These are phyloP conservation scores for Xerophyta viscosa DNA, from an alignment of 106 monocot genomes.

Conservation along the genomic window DNA sequence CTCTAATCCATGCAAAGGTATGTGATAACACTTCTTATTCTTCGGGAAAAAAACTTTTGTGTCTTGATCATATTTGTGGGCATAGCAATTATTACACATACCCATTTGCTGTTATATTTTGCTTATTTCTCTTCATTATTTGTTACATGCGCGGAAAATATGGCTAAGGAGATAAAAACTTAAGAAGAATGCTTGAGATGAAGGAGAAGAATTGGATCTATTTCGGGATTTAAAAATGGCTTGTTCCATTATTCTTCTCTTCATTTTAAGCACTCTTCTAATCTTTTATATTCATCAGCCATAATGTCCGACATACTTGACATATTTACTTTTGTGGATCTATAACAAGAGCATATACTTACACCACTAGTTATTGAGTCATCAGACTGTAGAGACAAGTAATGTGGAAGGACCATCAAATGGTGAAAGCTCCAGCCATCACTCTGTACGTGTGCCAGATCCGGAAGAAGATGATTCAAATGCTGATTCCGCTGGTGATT, in stretches of 20 bases:
- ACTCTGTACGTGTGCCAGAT: background rate
- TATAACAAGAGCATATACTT: background rate
- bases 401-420: conserved; percentile 5
- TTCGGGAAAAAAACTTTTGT: background rate
- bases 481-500: background rate
- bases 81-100: background rate
- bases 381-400: conserved; percentile 14
- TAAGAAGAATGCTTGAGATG: too few relatives aligned
- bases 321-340: background rate
- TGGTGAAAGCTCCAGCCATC: background rate
- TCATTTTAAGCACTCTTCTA: background rate
- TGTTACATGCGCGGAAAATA: too few relatives aligned
- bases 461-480: conserved; percentile 7
- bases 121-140: too few relatives aligned
- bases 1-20: conserved; percentile 29
- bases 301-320: background rate
- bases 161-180: too few relatives aligned
- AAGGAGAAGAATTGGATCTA: too few relatives aligned
- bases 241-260: too few relatives aligned
- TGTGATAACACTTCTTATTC: background rate
- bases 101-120: background rate
- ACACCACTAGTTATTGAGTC: background rate
- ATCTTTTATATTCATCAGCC: too few relatives aligned
- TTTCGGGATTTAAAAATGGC: too few relatives aligned
- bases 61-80: background rate